Evolutionary conservation across 2,329 filamentous ascomycete genomes (phyloP).

Genomic region (Chaetomium globosum): DNA sequence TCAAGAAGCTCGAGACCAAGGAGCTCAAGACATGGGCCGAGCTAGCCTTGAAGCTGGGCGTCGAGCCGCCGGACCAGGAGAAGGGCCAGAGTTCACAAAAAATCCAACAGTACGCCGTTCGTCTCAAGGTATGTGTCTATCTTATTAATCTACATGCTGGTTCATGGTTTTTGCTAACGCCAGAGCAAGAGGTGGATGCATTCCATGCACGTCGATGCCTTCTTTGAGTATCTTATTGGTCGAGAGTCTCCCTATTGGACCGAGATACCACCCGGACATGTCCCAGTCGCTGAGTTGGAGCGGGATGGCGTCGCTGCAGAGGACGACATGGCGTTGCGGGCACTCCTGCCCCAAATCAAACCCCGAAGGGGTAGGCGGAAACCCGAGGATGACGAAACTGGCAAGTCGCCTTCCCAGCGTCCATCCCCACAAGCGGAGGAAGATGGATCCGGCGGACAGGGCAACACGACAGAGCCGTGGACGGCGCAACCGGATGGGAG

Average conservation of each 20-base stretch:
- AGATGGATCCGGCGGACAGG: slow-evolving; percentile 48
- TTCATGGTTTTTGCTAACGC: not conserved
- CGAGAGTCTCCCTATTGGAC: slow-evolving; percentile 80
- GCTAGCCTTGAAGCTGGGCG: slow-evolving; percentile 81
- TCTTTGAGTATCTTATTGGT: slow-evolving; percentile 85
- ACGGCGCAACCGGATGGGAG: slow-evolving; percentile 51
- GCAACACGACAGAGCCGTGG: slow-evolving; percentile 57
- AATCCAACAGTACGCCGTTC: slow-evolving; percentile 90
- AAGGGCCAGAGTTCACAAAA: slow-evolving; percentile 91
- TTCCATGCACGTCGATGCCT: slow-evolving; percentile 91
- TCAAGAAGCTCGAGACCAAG: slow-evolving; percentile 74
- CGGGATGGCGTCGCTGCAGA: slow-evolving; percentile 83
- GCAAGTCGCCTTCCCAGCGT: slow-evolving; percentile 58
- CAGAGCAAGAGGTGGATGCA: slow-evolving; percentile 82
- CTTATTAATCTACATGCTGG: not conserved
- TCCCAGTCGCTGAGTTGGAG: slow-evolving; percentile 64
- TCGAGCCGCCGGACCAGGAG: slow-evolving; percentile 77
- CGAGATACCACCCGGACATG: slow-evolving; percentile 67
- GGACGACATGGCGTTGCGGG: slow-evolving; percentile 85
- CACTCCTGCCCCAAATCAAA: slow-evolving; percentile 75
- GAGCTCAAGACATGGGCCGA: slow-evolving; percentile 94
- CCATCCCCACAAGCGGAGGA: slow-evolving; percentile 48
- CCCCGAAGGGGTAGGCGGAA: slow-evolving; percentile 65
- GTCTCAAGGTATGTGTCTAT: slow-evolving; percentile 68
- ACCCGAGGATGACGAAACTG: slow-evolving; percentile 61